phyloP scores from a whole-genome alignment of 1,284 basidiomycete species.

The Cutaneotrichosporon mucoides region DNA sequence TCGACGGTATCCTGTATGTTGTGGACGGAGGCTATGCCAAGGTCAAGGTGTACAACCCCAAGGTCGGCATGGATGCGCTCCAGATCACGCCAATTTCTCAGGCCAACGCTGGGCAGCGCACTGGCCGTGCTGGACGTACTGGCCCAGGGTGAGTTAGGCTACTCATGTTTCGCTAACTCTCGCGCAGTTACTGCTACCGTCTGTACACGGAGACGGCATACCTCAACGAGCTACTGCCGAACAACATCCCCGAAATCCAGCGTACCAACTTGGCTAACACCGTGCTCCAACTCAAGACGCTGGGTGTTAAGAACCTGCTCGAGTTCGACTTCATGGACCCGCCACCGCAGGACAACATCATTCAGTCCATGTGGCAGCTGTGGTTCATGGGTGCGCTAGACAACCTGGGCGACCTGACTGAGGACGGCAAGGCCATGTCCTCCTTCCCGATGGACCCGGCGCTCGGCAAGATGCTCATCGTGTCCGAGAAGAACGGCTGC shows the following conservation, averaged over 20 bases:
- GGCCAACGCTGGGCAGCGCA: slow-evolving; percentile 92
- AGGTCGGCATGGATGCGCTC: slow-evolving; percentile 97
- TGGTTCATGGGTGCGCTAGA: slow-evolving; percentile 98
- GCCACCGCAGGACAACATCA: slow-evolving; percentile 80
- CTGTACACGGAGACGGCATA: slow-evolving; percentile 96
- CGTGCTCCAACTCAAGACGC: slow-evolving; percentile 86
- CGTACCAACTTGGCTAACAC: slow-evolving; percentile 96
- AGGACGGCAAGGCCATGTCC: slow-evolving; percentile 90
- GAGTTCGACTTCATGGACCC: slow-evolving; percentile 99
- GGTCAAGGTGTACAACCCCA: slow-evolving; percentile 97
- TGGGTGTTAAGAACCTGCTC: slow-evolving; percentile 91
- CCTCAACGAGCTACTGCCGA: slow-evolving; percentile 91
- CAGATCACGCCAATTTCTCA: slow-evolving; percentile 99
- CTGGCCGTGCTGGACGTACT: slow-evolving; percentile 92
- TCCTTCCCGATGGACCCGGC: slow-evolving; percentile 98
- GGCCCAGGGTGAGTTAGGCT: slow-evolving; percentile 65
- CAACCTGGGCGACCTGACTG: slow-evolving; percentile 94
- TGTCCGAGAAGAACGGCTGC: slow-evolving; percentile 87
- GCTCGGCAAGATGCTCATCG: slow-evolving; percentile 97
- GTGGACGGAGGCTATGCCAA: slow-evolving; percentile 97
- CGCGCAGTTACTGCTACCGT: slow-evolving; percentile 71
- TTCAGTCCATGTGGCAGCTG: slow-evolving; percentile 98
- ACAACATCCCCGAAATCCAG: slow-evolving; percentile 97
- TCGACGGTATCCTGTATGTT: slow-evolving; percentile 96
- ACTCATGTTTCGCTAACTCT: background rate